Evolutionary conservation across 306 rosid species (phyloP).

Genomic region (Ochetophila trinervis): DNA sequence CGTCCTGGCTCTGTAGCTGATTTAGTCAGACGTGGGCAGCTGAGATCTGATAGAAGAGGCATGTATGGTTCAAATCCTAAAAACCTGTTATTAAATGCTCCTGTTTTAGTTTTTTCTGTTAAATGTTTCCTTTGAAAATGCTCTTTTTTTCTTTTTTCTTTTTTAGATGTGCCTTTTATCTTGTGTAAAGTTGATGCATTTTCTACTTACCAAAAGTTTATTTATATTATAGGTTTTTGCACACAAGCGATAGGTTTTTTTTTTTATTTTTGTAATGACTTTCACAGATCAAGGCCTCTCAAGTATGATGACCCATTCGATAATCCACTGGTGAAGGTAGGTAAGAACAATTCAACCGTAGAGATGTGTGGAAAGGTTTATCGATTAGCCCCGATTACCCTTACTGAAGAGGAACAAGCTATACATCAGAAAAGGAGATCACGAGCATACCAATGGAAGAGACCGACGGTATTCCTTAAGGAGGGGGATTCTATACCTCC

Average conservation of each 20-base stretch:
- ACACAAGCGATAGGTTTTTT: background rate
- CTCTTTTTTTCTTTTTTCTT: too few relatives aligned
- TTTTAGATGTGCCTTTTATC: background rate
- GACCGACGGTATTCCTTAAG: constrained; percentile 82
- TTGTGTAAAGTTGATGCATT: background rate
- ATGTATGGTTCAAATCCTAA: constrained; percentile 69
- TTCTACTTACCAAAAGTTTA: background rate
- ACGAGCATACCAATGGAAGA: constrained; percentile 95
- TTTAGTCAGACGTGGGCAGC: constrained; percentile 92
- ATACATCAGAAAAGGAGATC: constrained; percentile 87
- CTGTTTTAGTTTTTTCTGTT: background rate
- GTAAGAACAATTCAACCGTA: constrained; percentile 65
- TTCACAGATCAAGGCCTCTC: constrained; percentile 70
- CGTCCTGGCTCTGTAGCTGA: constrained; percentile 90
- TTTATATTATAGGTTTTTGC: background rate
- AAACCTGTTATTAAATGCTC: background rate
- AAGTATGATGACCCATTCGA: constrained; percentile 93
- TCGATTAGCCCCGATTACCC: constrained; percentile 91
- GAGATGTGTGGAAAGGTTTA: constrained; percentile 95
- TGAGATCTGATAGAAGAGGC: constrained; percentile 98
- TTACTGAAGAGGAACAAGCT: constrained; percentile 73
- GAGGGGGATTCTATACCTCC: constrained; percentile 84
- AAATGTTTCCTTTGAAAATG: background rate
- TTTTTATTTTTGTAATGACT: constrained; percentile 3
- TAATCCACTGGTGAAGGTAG: constrained; percentile 82